Percentiles rank a stretch among this genome's conserved stretches.
Conservation (phyloP, 176 grass and related monocot genomes). For the Musa beccarii region DNA sequence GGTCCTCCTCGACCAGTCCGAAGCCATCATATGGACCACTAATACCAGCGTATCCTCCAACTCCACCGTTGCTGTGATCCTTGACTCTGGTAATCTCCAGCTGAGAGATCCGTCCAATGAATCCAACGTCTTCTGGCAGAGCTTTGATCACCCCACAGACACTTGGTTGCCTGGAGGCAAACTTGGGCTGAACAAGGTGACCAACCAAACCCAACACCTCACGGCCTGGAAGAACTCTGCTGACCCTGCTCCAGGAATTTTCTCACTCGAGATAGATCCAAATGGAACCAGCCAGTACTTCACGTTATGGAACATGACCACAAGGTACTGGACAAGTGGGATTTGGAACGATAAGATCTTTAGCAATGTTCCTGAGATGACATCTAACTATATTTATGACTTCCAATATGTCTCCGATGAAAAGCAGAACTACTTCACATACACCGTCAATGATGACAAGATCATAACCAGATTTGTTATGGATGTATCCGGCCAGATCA, state of each 20-base stretch:
- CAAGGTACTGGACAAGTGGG: conserved; percentile 31
- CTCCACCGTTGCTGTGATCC: conserved; percentile 28
- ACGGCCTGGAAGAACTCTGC: conserved; percentile 30
- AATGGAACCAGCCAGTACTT: conserved; percentile 31
- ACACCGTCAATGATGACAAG: conserved; percentile 16
- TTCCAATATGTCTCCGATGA: conserved; percentile 24
- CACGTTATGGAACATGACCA: conserved; percentile 23
- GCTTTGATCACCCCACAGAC: conserved; percentile 41
- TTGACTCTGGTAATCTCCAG: conserved; percentile 48
- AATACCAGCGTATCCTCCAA: background rate
- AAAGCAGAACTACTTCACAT: conserved; percentile 40
- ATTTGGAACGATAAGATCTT: conserved; percentile 31
- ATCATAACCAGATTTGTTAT: conserved; percentile 34
- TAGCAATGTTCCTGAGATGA: conserved; percentile 34
- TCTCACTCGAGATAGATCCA: conserved; percentile 28
- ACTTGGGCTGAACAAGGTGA: conserved; percentile 41
- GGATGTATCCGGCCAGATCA: conserved; percentile 25
- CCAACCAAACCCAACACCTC: conserved; percentile 23
- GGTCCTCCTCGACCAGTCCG: conserved; percentile 20
- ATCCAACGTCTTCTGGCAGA: conserved; percentile 39
- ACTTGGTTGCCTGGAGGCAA: conserved; percentile 52
- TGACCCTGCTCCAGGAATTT: conserved; percentile 34
- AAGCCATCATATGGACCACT: conserved; percentile 33
- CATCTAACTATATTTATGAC: conserved; percentile 28
- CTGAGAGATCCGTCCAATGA: conserved; percentile 29